These are phyloP conservation scores for Fusarium cyanostomum DNA, from an alignment of 2,329 filamentous ascomycete species.

Conservation along the genomic window DNA sequence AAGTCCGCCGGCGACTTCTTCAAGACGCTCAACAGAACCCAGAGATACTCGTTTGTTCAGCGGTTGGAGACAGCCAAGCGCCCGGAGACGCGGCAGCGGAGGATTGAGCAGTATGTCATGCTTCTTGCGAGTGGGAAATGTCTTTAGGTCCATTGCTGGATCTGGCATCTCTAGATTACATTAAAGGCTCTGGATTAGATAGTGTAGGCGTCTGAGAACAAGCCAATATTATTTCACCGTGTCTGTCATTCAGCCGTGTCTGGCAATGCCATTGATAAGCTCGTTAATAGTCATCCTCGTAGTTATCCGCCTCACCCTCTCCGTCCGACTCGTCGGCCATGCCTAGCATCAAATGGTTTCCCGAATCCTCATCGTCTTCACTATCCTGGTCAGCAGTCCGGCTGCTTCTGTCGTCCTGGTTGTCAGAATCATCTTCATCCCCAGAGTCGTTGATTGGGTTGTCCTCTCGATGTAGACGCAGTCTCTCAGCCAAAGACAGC, in stretches of 20 bases:
- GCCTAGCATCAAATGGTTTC: slow-evolving; percentile 43
- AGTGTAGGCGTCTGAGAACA: not conserved
- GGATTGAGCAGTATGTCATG: slow-evolving; percentile 54
- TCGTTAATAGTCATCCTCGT: slow-evolving; percentile 28
- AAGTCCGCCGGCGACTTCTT: slow-evolving; percentile 52
- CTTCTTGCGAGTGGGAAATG: slow-evolving; percentile 47
- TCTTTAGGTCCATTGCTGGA: slow-evolving; percentile 40
- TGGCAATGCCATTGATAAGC: not conserved
- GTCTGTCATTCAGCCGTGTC: too few relatives aligned
- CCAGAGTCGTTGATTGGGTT: slow-evolving; percentile 22
- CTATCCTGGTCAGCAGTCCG: slow-evolving; percentile 31
- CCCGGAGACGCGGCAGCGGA: slow-evolving; percentile 47
- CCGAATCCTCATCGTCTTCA: slow-evolving; percentile 33
- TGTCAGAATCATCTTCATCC: slow-evolving; percentile 6
- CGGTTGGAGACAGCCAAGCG: slow-evolving; percentile 55
- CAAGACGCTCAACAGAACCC: slow-evolving; percentile 54
- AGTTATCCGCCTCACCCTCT: slow-evolving; percentile 33
- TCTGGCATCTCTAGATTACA: not conserved
- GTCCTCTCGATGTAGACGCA: slow-evolving; percentile 31
- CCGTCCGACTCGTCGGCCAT: slow-evolving; percentile 49
- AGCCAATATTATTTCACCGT: not conserved
- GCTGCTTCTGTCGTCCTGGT: slow-evolving; percentile 18
- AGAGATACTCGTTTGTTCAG: slow-evolving; percentile 58
- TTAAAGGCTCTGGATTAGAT: slow-evolving; percentile 9
- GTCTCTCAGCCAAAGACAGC: slow-evolving; percentile 28